Percentiles rank a stretch among this genome's conserved stretches.
Conservation (phyloP, 768 basidiomycete species). For the Mrakia hoshinonis region DNA sequence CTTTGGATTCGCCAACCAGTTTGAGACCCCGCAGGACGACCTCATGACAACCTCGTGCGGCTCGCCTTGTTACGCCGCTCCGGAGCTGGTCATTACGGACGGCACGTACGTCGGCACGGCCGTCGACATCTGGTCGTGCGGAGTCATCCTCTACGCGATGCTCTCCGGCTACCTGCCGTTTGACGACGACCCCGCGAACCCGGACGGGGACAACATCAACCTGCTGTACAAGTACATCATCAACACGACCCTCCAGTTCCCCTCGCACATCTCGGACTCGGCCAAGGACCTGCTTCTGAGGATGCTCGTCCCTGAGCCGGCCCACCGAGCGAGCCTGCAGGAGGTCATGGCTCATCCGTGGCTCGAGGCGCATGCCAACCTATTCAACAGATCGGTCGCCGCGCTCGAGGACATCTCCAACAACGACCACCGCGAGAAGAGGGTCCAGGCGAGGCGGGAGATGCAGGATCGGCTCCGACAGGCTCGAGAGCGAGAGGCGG, state of each 20-base stretch:
- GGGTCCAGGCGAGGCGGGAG: conserved; percentile 45
- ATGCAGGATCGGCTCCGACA: conserved; percentile 33
- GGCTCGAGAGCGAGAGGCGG: background rate
- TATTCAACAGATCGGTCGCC: conserved; percentile 63
- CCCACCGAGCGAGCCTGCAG: conserved; percentile 62
- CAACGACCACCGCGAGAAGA: conserved; percentile 76
- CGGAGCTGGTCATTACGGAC: conserved; percentile 93
- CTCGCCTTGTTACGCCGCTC: conserved; percentile 94
- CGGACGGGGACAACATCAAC: conserved; percentile 99
- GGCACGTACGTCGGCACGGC: conserved; percentile 94
- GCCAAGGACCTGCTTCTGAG: conserved; percentile 73
- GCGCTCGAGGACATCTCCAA: conserved; percentile 72
- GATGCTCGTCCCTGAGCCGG: conserved; percentile 93
- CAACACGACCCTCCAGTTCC: conserved; percentile 90
- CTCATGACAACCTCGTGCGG: conserved; percentile 98
- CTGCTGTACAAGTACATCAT: conserved; percentile 97
- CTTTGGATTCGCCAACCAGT: conserved; percentile 97
- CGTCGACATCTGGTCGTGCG: conserved; percentile 96
- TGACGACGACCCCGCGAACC: conserved; percentile 96
- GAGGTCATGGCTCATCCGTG: conserved; percentile 82
- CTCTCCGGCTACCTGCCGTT: conserved; percentile 96
- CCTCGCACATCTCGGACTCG: conserved; percentile 79
- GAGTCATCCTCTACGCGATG: conserved; percentile 95
- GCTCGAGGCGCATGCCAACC: conserved; percentile 56
- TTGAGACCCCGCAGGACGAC: conserved; percentile 74